phyloP scores from a whole-genome alignment of 345 rosid species.

The Salix caprea region DNA sequence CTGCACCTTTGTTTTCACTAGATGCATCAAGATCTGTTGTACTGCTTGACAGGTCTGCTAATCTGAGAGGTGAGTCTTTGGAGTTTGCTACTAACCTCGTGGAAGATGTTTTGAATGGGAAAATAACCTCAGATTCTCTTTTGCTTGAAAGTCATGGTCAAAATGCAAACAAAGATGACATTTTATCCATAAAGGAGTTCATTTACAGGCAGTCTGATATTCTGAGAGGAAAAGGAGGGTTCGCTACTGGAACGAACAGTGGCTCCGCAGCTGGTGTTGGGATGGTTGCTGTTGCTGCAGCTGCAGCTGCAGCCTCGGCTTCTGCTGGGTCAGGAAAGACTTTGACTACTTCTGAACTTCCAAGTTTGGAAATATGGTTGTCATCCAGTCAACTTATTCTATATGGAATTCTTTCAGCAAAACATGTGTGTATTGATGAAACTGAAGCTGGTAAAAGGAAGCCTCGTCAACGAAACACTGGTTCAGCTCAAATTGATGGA shows the following conservation, averaged over 20 bases:
- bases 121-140: constrained; percentile 63
- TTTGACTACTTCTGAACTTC: constrained; percentile 52
- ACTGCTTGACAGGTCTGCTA: constrained; percentile 46
- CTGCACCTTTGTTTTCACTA: constrained; percentile 67
- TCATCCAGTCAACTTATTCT: constrained; percentile 56
- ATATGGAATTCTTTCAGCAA: constrained; percentile 50
- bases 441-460: constrained; percentile 48
- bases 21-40: constrained; percentile 76
- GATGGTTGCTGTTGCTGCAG: constrained; percentile 85
- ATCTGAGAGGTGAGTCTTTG: constrained; percentile 56
- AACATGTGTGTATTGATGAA: constrained; percentile 45
- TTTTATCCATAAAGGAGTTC: constrained; percentile 64
- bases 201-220: constrained; percentile 62
- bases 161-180: constrained; percentile 56
- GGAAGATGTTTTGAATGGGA: constrained; percentile 73
- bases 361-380: constrained; percentile 60
- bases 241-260: constrained; percentile 38
- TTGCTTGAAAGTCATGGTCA: constrained; percentile 65
- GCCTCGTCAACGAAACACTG: constrained; percentile 44
- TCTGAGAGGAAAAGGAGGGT: constrained; percentile 77
- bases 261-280: constrained; percentile 66
- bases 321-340: constrained; percentile 66
- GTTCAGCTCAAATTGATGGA: constrained; percentile 42
- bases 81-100: constrained; percentile 63
- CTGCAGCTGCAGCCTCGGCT: constrained; percentile 88